Evolutionary conservation across 2,329 filamentous ascomycete genomes (phyloP), one percentile per base, ranked within the genome.

Genomic region (Calonectria pseudoturangicola): DNA sequence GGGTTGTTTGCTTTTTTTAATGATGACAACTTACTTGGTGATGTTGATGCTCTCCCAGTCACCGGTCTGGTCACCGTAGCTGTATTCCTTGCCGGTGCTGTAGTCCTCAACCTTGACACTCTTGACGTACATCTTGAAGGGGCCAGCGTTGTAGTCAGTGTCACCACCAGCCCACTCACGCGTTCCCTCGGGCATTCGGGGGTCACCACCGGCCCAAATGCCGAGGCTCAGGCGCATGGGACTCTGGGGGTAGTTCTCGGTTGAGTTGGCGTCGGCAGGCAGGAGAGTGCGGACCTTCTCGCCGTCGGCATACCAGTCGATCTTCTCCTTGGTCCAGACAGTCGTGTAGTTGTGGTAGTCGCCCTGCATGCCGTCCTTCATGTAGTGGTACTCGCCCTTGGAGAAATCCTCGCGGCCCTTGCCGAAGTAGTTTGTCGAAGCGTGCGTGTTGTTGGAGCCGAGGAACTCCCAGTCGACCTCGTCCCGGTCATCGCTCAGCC

Each of bases 401-500:
- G 91, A 88, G 84, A 87, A 81, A 87, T 93, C 82, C 84, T 91
- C 86, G 86, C 84, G 87, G 62, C 93, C 94, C 86, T 96, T 95
- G 82, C 94, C 93, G 79, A 94, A 96, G 85, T 93, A 96, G 86
- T 96, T 96, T 77, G 91, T 93, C 78, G 94, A 89, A 10, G 90
- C 93, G 41, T 88, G 84, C 18, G 87, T 90, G 68, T 86, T 84
- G 80, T 94, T 92, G 70, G 89, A 89, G 56, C 94, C 94, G 71
- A 95, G 88, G 80, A 94, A 94, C 81, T 97, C 94, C 91, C 94
- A 96, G 81, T 98, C 95, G 48, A 98, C 92, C 84, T 98, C 95
- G 82, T 98, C 95, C 16, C 96, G 88, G 78, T 95, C 93, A 77
- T 97, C 93, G 64, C 93, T 96, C 76, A 97, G 89, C 83, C 96